Evolutionary conservation across 305 asterid genomes (phyloP), one percentile per base, ranked within the genome.

Genomic region (Rubia occidens): DNA sequence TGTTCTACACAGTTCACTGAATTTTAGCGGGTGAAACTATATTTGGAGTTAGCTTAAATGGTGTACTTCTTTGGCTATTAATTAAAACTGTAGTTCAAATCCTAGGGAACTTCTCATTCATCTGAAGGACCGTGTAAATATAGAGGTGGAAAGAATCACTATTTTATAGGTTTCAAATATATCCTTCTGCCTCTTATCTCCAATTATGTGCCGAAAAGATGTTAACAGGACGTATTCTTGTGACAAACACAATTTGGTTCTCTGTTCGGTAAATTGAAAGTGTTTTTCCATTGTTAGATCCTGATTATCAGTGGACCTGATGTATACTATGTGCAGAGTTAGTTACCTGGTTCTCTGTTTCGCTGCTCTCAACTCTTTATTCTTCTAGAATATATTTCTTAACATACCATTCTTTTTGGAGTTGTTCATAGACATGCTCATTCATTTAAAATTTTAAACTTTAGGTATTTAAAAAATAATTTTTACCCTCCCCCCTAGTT

Each of bases 401-500:
- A 47, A 44, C 13, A 43, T 65, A 18, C 13, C 2, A 53, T 11
- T 39, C 35, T 44, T 66, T 51, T 66, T 3, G 1, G 15, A 42
- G 17, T 17, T 66, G 44, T 66, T 47, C 20, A 62, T 62, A 35
- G 47, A 15, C 35, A 15, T 2, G 8, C 58, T 47, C 51, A 32
- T 49, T 53, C 55, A 47, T 60, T 49, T 66, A 51, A 26, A 35
- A 3, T 49, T 67, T 7, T 11, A 3, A 51, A 51, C 37, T 53
- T 53, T 53, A 53, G 59, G 21, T 8, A 53, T 6, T 53, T 53
- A 53, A 10, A 5, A 53, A 53, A 53, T 20, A 51, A 15, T 51
- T 49, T 51, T 40, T 59, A 6, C 10, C 40, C 64, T 42, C 15
- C 6, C 17, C 37, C 24, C 20, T 44, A 60, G 79, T 70, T 43